These are phyloP conservation scores for Erysimum pusillum DNA, from an alignment of 441 rosid species.

Conservation along the genomic window DNA sequence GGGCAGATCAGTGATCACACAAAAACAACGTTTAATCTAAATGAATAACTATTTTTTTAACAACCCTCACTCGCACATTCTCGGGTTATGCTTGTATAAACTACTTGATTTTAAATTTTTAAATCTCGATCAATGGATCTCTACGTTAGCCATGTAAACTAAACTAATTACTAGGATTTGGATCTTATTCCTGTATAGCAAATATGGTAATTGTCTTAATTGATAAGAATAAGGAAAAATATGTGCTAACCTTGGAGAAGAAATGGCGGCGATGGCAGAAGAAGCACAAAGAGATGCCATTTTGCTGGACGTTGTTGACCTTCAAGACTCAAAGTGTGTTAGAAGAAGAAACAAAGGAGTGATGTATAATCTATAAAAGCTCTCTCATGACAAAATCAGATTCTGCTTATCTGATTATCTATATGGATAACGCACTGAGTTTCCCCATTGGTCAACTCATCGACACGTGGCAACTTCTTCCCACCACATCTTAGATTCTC, in stretches of 20 bases:
- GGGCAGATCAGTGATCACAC: not conserved
- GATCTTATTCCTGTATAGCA: not conserved
- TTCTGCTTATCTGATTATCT: constrained; percentile 41
- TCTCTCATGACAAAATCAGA: constrained; percentile 38
- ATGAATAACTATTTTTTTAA: not conserved
- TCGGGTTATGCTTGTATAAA: not conserved
- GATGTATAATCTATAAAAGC: constrained; percentile 33
- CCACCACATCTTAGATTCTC: constrained; percentile 41
- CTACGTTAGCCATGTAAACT: not conserved
- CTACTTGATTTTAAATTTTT: not conserved
- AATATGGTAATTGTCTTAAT: not conserved
- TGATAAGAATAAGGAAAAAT: not conserved
- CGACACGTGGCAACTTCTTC: constrained; percentile 40
- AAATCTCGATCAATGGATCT: not conserved
- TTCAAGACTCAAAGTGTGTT: constrained; percentile 44
- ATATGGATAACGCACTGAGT: constrained; percentile 40
- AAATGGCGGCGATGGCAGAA: constrained; percentile 80
- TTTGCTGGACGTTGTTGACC: constrained; percentile 35
- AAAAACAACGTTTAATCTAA: not conserved
- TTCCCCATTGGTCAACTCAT: constrained; percentile 43
- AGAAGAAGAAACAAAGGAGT: constrained; percentile 29
- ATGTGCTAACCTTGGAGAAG: constrained; percentile 73
- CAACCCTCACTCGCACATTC: not conserved
- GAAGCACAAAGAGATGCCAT: constrained; percentile 95
- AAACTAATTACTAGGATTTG: not conserved